These are phyloP conservation scores for Rhodamnia argentea DNA, from an alignment of 345 rosid genomes.

Conservation along the genomic window DNA sequence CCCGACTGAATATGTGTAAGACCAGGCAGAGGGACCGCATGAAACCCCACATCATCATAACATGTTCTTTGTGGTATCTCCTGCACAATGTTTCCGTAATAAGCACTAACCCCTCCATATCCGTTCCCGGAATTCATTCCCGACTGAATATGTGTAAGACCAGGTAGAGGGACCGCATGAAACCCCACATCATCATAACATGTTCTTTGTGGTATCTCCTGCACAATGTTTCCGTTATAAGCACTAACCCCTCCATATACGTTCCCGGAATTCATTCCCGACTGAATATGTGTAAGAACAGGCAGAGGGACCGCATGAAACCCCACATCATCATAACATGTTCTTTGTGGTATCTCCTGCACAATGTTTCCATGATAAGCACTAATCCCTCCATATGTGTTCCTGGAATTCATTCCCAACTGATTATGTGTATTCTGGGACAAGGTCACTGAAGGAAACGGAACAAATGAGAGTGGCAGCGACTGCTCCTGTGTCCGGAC, in stretches of 20 bases:
- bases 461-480: background rate
- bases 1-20: background rate
- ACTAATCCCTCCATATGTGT: background rate
- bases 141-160: background rate
- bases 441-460: background rate
- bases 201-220: background rate
- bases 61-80: background rate
- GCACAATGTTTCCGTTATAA: background rate
- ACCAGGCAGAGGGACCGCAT: background rate
- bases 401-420: background rate
- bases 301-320: background rate
- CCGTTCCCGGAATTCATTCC: background rate
- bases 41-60: background rate
- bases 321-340: background rate
- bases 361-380: background rate
- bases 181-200: background rate
- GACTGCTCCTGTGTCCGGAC: background rate
- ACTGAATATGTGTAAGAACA: background rate
- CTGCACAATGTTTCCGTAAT: background rate
- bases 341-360: background rate
- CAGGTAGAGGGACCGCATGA: background rate
- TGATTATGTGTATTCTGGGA: background rate
- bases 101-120: background rate
- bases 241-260: background rate
- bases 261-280: background rate